Evolutionary conservation across 148 eudicot species (phyloP).

Genomic region (Beta vulgaris): DNA sequence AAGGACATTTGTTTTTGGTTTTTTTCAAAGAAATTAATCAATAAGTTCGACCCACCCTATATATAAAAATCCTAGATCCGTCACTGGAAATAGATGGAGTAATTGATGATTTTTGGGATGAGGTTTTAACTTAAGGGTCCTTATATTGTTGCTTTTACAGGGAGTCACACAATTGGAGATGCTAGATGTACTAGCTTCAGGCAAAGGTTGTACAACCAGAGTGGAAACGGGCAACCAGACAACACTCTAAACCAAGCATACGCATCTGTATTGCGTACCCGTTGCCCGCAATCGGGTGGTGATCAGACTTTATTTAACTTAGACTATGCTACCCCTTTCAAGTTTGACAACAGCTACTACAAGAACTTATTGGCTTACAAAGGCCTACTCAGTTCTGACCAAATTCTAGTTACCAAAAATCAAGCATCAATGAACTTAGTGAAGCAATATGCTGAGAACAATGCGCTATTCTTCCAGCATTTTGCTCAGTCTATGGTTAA

Average conservation of each 20-base stretch:
- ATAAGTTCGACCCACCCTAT: no score
- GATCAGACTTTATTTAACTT: constrained; percentile 66
- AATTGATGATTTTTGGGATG: neutral
- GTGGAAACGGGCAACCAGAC: constrained; percentile 63
- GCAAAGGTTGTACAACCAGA: constrained; percentile 80
- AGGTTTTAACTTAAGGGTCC: constrained; percentile 39
- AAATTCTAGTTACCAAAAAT: constrained; percentile 46
- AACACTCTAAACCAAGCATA: constrained; percentile 45
- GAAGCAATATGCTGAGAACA: constrained; percentile 49
- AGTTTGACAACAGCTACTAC: constrained; percentile 59
- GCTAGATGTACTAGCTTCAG: constrained; percentile 82
- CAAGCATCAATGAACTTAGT: constrained; percentile 37
- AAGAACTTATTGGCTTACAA: constrained; percentile 43
- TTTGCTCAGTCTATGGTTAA: constrained; percentile 72
- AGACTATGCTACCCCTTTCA: constrained; percentile 38
- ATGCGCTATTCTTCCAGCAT: constrained; percentile 63
- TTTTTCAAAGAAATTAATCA: no score
- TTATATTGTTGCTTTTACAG: constrained; percentile 28
- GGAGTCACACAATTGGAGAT: constrained; percentile 82
- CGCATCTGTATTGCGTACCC: constrained; percentile 50
- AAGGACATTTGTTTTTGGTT: no score
- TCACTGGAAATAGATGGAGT: no score
- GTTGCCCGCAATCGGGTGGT: constrained; percentile 76
- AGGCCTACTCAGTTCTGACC: constrained; percentile 55
- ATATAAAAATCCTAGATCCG: no score